Conservation (phyloP, 306 rosid genomes). For the Bauhinia variegata region DNA sequence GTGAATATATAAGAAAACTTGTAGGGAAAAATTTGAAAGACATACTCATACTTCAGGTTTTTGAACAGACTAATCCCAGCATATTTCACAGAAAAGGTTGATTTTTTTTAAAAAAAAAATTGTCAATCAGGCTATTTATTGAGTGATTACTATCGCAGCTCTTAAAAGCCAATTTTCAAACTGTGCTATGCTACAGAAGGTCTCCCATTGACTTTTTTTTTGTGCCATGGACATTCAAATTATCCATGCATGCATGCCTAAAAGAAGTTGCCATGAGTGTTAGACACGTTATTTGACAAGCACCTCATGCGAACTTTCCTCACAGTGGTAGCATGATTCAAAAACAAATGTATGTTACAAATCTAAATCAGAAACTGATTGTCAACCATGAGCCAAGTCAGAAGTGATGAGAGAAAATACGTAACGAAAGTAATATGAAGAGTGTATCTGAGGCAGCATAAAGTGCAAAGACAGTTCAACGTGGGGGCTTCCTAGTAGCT, state of each 20-base stretch:
- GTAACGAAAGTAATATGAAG: neutral
- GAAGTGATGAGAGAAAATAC: neutral
- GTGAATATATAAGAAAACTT: conserved; percentile 11
- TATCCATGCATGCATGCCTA: conserved; percentile 1
- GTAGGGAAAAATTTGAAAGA: neutral
- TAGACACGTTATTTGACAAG: conserved; percentile 11
- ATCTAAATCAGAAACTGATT: conserved; percentile 13
- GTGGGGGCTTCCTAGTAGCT: conserved; percentile 6
- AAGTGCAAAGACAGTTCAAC: neutral
- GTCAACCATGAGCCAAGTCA: neutral
- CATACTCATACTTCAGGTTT: neutral
- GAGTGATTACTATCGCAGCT: neutral
- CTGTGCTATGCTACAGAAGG: neutral
- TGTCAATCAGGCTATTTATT: neutral
- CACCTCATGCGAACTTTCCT: conserved; percentile 4
- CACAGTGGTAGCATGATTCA: neutral
- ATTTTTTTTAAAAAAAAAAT: no score
- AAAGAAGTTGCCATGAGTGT: neutral
- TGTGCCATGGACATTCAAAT: neutral
- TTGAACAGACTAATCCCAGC: conserved; percentile 5
- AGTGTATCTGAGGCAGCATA: neutral
- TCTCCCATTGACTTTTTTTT: neutral
- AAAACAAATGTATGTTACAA: conserved; percentile 1
- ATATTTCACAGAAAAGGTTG: neutral
- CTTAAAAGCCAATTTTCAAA: conserved; percentile 7